Evolutionary conservation across 2,329 filamentous ascomycete genomes (phyloP).

Genomic region (Fusarium decemcellulare): DNA sequence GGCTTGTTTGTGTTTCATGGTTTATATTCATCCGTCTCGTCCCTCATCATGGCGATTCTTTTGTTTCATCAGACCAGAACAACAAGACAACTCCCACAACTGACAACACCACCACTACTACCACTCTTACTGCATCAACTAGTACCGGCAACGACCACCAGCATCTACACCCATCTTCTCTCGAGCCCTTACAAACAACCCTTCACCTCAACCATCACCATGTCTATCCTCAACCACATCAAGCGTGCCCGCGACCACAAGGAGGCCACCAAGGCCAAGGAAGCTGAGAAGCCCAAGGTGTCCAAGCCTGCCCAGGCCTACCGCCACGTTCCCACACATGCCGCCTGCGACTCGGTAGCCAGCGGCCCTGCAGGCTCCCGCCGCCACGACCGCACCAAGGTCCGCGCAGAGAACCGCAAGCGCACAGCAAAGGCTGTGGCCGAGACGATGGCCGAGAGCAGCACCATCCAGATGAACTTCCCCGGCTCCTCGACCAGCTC

Average conservation of each 20-base stretch:
- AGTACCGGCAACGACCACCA: neutral
- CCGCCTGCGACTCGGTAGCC: slow-evolving; percentile 69
- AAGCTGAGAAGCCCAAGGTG: slow-evolving; percentile 62
- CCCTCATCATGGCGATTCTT: slow-evolving; percentile 7
- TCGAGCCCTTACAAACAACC: slow-evolving; percentile 4
- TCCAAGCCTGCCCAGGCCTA: slow-evolving; percentile 61
- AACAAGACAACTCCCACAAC: slow-evolving; percentile 10
- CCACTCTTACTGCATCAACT: neutral
- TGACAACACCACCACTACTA: neutral
- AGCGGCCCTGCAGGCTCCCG: slow-evolving; percentile 68
- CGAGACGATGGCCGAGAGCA: slow-evolving; percentile 51
- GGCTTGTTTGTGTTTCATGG: neutral
- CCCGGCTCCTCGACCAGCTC: slow-evolving; percentile 50
- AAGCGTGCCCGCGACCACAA: slow-evolving; percentile 67
- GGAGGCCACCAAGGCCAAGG: slow-evolving; percentile 66
- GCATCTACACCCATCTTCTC: neutral
- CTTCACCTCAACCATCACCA: slow-evolving; percentile 45
- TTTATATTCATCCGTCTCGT: slow-evolving; percentile 32
- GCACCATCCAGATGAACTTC: slow-evolving; percentile 55
- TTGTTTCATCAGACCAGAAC: slow-evolving; percentile 4
- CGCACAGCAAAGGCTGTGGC: slow-evolving; percentile 62
- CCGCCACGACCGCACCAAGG: slow-evolving; percentile 60
- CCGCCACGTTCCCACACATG: slow-evolving; percentile 73
- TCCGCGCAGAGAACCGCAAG: slow-evolving; percentile 65
- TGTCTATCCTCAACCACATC: slow-evolving; percentile 72